A percentile compares a stretch with the other conserved stretches of the same genome.
These are phyloP conservation scores for Fragaria vesca DNA, from an alignment of 306 rosid genomes.

Conservation along the genomic window DNA sequence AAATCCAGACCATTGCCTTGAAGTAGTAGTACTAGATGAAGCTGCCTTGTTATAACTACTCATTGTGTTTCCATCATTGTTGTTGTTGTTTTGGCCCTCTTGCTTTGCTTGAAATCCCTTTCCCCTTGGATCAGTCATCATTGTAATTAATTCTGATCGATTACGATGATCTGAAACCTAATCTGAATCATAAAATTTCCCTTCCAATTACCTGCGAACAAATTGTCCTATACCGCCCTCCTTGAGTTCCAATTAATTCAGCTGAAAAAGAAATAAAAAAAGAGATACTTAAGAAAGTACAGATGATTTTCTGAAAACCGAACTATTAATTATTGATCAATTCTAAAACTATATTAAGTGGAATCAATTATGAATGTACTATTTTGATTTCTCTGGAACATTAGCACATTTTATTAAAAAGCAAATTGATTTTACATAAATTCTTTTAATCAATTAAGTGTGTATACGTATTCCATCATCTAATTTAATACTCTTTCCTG, in stretches of 20 bases:
- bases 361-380: neutral
- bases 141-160: constrained; percentile 19
- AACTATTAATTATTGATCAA: neutral
- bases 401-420: neutral
- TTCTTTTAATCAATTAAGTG: neutral
- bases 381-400: neutral
- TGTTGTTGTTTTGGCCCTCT: constrained; percentile 28
- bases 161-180: neutral
- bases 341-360: neutral
- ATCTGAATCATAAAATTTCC: neutral
- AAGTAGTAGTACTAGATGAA: constrained; percentile 16
- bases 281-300: neutral
- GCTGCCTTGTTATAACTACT: constrained; percentile 27
- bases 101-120: constrained; percentile 42
- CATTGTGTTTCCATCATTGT: constrained; percentile 6
- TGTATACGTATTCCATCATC: neutral
- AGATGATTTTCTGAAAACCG: neutral
- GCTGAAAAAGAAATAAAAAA: neutral
- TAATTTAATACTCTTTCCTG: neutral
- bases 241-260: constrained; percentile 6
- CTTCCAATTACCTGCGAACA: neutral
- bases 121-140: constrained; percentile 54
- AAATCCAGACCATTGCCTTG: constrained; percentile 72
- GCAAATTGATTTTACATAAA: neutral
- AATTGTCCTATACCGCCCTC: constrained; percentile 6